Percentiles rank a stretch among this genome's conserved stretches.
phyloP scores from a whole-genome alignment of 257 asterid species.

The Penstemon eatonii region DNA sequence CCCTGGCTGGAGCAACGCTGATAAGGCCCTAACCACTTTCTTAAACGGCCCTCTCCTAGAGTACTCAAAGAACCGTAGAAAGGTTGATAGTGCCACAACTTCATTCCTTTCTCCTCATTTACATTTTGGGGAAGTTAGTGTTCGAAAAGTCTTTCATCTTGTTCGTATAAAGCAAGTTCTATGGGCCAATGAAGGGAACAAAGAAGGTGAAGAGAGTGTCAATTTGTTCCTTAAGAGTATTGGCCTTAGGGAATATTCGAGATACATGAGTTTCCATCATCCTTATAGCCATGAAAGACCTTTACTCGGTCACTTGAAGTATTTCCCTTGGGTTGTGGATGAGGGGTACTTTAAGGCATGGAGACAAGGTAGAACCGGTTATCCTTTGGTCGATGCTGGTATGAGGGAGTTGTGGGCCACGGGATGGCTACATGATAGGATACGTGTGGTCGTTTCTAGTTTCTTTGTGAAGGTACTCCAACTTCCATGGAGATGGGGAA shows the following conservation, averaged over 20 bases:
- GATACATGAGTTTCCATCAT: conserved; percentile 91
- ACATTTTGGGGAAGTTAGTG: conserved; percentile 90
- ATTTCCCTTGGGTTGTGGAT: conserved; percentile 87
- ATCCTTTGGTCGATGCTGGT: conserved; percentile 95
- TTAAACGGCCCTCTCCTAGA: conserved; percentile 76
- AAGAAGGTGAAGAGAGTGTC: conserved; percentile 87
- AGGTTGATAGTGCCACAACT: conserved; percentile 93
- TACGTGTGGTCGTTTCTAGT: conserved; percentile 86
- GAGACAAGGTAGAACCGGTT: conserved; percentile 96
- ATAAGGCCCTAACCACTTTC: conserved; percentile 76
- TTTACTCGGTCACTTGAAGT: conserved; percentile 70
- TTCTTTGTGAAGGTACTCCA: conserved; percentile 93
- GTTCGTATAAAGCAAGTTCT: conserved; percentile 84
- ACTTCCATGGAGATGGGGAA: conserved; percentile 98
- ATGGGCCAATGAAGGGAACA: conserved; percentile 90
- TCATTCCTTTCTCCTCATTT: conserved; percentile 91
- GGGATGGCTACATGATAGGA: conserved; percentile 92
- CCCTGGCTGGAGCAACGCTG: conserved; percentile 95
- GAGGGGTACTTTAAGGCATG: conserved; percentile 86
- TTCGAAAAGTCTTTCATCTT: conserved; percentile 81
- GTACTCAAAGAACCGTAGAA: conserved; percentile 82
- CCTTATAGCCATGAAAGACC: conserved; percentile 96
- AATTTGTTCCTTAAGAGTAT: conserved; percentile 86
- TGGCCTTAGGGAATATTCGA: conserved; percentile 88
- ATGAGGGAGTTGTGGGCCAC: conserved; percentile 98